These are phyloP conservation scores for Larix kaempferi DNA, from an alignment of 75 land plant species.

Conservation along the genomic window DNA sequence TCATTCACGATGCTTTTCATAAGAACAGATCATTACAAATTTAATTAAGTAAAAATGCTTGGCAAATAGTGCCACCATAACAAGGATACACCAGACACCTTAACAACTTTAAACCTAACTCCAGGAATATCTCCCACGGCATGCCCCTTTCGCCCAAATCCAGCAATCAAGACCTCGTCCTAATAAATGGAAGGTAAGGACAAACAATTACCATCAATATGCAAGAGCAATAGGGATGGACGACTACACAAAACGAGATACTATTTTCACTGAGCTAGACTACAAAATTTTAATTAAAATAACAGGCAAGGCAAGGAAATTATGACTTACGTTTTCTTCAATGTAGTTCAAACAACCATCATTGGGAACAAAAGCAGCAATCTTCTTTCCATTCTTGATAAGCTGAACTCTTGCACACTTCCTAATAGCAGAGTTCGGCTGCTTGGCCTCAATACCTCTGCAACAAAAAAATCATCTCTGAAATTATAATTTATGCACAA, in stretches of 20 bases:
- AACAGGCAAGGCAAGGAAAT: conserved; percentile 13
- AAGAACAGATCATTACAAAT: too few relatives aligned
- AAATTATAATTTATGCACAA: too few relatives aligned
- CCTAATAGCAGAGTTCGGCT: conserved; percentile 69
- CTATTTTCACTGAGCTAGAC: background rate
- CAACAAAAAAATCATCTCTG: too few relatives aligned
- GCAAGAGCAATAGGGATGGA: background rate
- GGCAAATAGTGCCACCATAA: conserved; percentile 5
- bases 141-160: conserved; percentile 68
- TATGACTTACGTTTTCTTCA: conserved; percentile 48
- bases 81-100: conserved; percentile 80
- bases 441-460: conserved; percentile 64
- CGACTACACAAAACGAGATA: background rate
- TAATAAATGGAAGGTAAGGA: conserved; percentile 1
- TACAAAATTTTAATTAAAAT: background rate
- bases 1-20: too few relatives aligned
- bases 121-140: conserved; percentile 88
- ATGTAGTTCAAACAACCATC: conserved; percentile 79
- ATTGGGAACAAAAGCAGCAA: conserved; percentile 69
- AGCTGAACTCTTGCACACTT: conserved; percentile 80
- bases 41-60: too few relatives aligned
- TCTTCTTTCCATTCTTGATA: conserved; percentile 82
- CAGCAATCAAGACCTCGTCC: conserved; percentile 73
- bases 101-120: conserved; percentile 77
- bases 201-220: too few relatives aligned